Evolutionary conservation across 2,329 filamentous ascomycete genomes (phyloP).

Genomic region (Cladophialophora immunda): DNA sequence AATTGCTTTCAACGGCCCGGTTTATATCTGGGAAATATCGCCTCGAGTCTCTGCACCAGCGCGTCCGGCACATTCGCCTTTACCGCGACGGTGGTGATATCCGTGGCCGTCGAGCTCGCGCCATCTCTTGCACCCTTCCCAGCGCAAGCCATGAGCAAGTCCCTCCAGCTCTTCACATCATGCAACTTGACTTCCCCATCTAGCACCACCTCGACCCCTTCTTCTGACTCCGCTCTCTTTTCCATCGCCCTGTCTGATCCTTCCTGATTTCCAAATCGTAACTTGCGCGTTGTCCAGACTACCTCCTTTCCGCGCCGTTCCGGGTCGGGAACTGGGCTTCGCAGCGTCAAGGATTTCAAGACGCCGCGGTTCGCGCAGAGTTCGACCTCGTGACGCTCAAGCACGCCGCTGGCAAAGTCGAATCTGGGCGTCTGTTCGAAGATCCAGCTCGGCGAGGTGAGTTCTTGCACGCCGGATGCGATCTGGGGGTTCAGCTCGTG

Average conservation of each 20-base stretch:
- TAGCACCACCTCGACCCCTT: constrained; percentile 2
- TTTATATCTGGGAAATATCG: constrained; percentile 23
- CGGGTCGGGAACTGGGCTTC: not conserved
- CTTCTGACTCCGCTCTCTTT: not conserved
- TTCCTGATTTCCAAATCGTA: not conserved
- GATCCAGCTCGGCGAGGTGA: constrained; percentile 36
- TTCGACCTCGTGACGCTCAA: constrained; percentile 27
- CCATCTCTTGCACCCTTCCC: not conserved
- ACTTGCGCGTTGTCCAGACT: constrained; percentile 4
- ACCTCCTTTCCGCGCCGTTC: not conserved
- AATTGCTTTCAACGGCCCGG: not conserved
- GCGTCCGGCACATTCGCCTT: constrained; percentile 15
- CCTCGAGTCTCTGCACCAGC: constrained; percentile 21
- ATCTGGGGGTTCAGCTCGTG: constrained; percentile 25
- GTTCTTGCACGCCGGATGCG: constrained; percentile 33
- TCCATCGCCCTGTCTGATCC: not conserved
- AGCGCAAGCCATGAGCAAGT: not conserved
- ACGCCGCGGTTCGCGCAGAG: constrained; percentile 35
- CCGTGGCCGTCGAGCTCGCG: not conserved
- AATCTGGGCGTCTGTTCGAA: constrained; percentile 40
- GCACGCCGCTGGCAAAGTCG: constrained; percentile 32
- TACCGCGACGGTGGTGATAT: not conserved
- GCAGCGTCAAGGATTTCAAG: constrained; percentile 23
- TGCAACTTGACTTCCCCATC: constrained; percentile 17
- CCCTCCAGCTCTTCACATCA: constrained; percentile 21